Conservation (phyloP, 1,284 basidiomycete species). For the Cryptococcus jaspeensis region DNA sequence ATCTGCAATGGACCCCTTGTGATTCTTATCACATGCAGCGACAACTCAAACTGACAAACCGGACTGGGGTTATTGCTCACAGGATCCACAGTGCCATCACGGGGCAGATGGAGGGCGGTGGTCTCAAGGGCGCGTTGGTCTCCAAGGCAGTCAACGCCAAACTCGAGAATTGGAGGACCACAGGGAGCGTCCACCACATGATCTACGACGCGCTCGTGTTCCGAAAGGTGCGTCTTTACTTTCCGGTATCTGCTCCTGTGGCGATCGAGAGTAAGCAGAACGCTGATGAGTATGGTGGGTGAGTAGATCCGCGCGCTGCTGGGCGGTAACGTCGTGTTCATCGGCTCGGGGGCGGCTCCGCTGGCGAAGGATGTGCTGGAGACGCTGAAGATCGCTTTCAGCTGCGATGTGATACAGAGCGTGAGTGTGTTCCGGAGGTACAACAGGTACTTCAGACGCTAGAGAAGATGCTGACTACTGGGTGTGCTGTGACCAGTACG, state of each 20-base stretch:
- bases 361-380: constrained; percentile 47
- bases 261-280: too few relatives aligned
- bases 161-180: constrained; percentile 68
- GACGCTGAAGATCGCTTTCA: constrained; percentile 49
- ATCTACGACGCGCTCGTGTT: constrained; percentile 92
- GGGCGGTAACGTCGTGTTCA: constrained; percentile 46
- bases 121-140: constrained; percentile 77
- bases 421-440: constrained; percentile 35
- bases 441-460: not conserved
- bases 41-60: too few relatives aligned
- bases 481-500: constrained; percentile 22
- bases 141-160: constrained; percentile 78
- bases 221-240: constrained; percentile 65
- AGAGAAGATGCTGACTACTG: too few relatives aligned
- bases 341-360: constrained; percentile 49
- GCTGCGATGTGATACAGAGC: constrained; percentile 48
- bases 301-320: constrained; percentile 46
- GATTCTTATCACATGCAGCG: not conserved
- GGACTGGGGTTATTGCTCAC: not conserved
- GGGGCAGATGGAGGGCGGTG: constrained; percentile 73
- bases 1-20: too few relatives aligned
- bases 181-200: constrained; percentile 70
- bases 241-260: not conserved
- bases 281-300: too few relatives aligned
- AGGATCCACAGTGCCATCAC: constrained; percentile 66